Base-by-base conservation (phyloP, 306 rosid genomes). In the Citrullus amarus region DNA sequence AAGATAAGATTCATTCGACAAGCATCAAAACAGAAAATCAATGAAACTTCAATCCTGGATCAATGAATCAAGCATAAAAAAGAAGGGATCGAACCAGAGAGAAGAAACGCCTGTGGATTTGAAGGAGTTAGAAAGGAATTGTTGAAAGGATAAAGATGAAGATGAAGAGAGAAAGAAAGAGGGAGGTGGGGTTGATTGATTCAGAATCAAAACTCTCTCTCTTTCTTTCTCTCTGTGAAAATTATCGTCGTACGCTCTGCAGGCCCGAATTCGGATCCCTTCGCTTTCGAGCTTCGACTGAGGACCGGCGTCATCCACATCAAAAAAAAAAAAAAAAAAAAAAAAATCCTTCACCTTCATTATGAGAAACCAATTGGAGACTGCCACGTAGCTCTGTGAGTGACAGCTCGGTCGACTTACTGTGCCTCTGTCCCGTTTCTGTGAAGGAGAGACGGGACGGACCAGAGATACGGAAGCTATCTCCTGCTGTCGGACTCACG, bases 391-490 rank as follows among this genome's bases (percentile, higher is more conserved):
- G 30, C 1, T 9, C 62, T 2, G 59, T 74, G 61, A 74, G 39
- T 74, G 78, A 74, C 78, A 74, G 78, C 78, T 74, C 78, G 58
- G 78, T 74, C 62, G 61, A 73, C 16, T 51, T 53, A 73, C 78
- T 74, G 78, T 3, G 20, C 13, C 16, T 3, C 17, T 71, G 59
- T 39, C 16, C 61, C 61, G 57, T 69, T 69, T 69, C 56, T 12
- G 18, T 43, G 30, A 20, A 68, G 17, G 18, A 16, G 57, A 43
- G 39, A 36, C 39, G 15, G 17, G 20, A 12, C 28, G 53, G 56
- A 72, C 36, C 20, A 71, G 16, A 71, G 9, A n/a, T 16, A 17
- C 5, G 61, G 78, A 28, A 74, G 2, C 30, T 32, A 74, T 74
- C 78, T 53, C 61, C 61, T 25, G 78, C 20, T 30, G 16, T 28